A percentile compares a stretch with the other conserved stretches of the same genome.
Evolutionary conservation across 208 protist species (phyloP).

Genomic region (Trypanosoma avium): DNA sequence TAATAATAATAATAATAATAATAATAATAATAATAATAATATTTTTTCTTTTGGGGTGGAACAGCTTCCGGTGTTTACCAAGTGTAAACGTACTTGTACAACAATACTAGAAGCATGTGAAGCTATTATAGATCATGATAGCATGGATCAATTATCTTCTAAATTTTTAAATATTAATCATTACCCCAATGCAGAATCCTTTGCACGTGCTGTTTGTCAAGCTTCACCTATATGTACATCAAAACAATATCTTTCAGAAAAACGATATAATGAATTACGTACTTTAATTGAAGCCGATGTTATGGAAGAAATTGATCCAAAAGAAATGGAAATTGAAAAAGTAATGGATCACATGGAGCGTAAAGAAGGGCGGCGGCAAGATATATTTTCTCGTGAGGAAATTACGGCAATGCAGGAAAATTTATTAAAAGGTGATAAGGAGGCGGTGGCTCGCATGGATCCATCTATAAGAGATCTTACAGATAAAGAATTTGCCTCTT

Average conservation of each 20-base stretch:
- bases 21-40: neutral
- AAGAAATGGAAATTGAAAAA: slow-evolving; percentile 68
- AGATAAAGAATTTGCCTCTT: slow-evolving; percentile 53
- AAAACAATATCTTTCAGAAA: slow-evolving; percentile 1
- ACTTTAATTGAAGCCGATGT: slow-evolving; percentile 31
- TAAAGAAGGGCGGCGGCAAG: slow-evolving; percentile 43
- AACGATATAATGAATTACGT: slow-evolving; percentile 4
- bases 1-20: no score
- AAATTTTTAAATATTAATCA: slow-evolving; percentile 2
- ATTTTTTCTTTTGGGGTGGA: slow-evolving; percentile 11
- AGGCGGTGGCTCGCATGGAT: slow-evolving; percentile 50
- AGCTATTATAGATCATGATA: slow-evolving; percentile 38
- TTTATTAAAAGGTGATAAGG: slow-evolving; percentile 46
- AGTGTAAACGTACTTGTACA: slow-evolving; percentile 69
- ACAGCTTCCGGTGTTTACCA: slow-evolving; percentile 30
- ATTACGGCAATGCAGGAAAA: slow-evolving; percentile 52
- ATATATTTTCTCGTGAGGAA: slow-evolving; percentile 70
- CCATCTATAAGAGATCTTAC: slow-evolving; percentile 47
- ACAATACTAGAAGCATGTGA: slow-evolving; percentile 61
- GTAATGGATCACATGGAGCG: slow-evolving; percentile 66
- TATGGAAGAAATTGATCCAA: slow-evolving; percentile 37
- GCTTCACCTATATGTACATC: slow-evolving; percentile 18
- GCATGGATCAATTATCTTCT: slow-evolving; percentile 26
- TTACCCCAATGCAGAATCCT: slow-evolving; percentile 7
- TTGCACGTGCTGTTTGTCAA: slow-evolving; percentile 16